Evolutionary conservation across 371 early-diverging fungal species (phyloP).

Genomic region (Entomophthora muscae): DNA sequence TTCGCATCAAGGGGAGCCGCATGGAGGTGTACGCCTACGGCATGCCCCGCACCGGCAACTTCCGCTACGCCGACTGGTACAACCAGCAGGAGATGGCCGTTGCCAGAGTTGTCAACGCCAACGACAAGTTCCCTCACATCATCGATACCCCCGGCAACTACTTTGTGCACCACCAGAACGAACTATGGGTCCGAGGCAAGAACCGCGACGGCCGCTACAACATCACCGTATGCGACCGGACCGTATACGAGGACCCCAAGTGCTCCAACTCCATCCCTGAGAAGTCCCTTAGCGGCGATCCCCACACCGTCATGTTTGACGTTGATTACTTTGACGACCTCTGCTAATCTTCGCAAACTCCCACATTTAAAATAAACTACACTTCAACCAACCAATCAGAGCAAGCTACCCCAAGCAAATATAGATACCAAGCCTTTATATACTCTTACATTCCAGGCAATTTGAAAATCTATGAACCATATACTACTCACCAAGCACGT

Average conservation of each 20-base stretch:
- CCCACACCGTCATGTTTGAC: no score
- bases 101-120: background rate
- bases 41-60: background rate
- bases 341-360: no score
- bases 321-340: no score
- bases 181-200: background rate
- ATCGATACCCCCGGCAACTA: background rate
- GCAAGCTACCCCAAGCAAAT: no score
- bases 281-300: no score
- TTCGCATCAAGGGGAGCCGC: background rate
- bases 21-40: background rate
- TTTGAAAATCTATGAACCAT: no score
- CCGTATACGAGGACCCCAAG: background rate
- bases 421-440: no score
- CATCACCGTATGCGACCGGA: background rate
- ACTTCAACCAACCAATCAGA: no score
- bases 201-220: no score
- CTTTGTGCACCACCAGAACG: background rate
- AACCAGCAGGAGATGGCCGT: background rate
- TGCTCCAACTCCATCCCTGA: background rate
- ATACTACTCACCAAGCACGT: no score
- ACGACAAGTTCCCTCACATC: background rate
- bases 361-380: no score
- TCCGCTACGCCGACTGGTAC: background rate
- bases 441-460: no score